Conservation (phyloP, 306 rosid species). For the Castanospermum australe region DNA sequence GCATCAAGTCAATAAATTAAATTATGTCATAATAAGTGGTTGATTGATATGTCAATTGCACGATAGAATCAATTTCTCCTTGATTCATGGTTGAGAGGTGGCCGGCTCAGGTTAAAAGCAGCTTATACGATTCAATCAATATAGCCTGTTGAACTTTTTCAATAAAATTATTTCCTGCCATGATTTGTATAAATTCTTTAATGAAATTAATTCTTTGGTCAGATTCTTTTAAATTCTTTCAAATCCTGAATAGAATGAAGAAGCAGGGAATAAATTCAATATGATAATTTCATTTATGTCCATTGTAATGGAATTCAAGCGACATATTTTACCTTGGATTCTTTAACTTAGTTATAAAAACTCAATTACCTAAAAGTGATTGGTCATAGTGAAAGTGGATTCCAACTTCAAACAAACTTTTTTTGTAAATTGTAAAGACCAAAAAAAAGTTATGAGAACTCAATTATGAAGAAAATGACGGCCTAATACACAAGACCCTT, state of each 20-base stretch:
- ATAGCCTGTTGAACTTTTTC: neutral
- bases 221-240: neutral
- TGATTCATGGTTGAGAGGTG: constrained; percentile 19
- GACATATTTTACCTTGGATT: neutral
- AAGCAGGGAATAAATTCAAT: neutral
- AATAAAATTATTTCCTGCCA: neutral
- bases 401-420: too few relatives aligned
- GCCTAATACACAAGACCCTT: too few relatives aligned
- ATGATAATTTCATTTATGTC: neutral
- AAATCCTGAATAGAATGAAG: neutral
- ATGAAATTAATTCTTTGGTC: neutral
- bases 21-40: neutral
- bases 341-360: neutral
- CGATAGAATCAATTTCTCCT: neutral
- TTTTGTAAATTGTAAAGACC: too few relatives aligned
- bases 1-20: neutral
- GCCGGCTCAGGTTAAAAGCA: constrained; percentile 10
- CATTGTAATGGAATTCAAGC: neutral
- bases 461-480: too few relatives aligned
- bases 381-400: too few relatives aligned
- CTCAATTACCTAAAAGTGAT: too few relatives aligned
- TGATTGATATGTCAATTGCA: neutral
- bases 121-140: neutral
- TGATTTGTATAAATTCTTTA: neutral
- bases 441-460: too few relatives aligned